These are phyloP conservation scores for Tilletia indica DNA, from an alignment of 1,284 basidiomycete species.

Conservation along the genomic window DNA sequence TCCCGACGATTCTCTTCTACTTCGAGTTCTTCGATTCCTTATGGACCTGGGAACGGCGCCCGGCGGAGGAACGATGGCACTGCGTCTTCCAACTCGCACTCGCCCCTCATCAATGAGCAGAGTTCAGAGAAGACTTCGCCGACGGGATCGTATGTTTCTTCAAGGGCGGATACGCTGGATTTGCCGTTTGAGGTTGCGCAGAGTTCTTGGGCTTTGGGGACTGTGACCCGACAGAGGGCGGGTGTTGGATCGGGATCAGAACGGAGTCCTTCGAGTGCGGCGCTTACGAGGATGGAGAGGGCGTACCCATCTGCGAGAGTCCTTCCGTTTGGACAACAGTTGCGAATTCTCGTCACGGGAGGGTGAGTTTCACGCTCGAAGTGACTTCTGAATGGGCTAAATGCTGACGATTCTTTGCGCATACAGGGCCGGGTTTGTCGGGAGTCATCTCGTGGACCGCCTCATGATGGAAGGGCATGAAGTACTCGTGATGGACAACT, in stretches of 20 bases:
- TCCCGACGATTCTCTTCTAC: background rate
- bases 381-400: too few relatives aligned
- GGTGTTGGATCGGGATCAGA: background rate
- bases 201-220: background rate
- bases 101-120: background rate
- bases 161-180: conserved; percentile 2
- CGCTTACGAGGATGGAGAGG: background rate
- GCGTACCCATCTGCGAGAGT: conserved; percentile 82
- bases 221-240: background rate
- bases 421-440: conserved; percentile 80
- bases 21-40: too few relatives aligned
- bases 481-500: conserved; percentile 95
- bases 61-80: background rate
- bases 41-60: too few relatives aligned
- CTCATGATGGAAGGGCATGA: conserved; percentile 97
- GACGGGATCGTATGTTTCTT: conserved; percentile 6
- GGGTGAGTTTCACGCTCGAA: conserved; percentile 58
- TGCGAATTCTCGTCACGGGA: conserved; percentile 88
- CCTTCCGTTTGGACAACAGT: conserved; percentile 72
- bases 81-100: conserved; percentile 8
- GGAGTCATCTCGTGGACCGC: conserved; percentile 87
- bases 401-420: background rate
- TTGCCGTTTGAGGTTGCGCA: conserved; percentile 10
- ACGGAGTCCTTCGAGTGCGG: background rate
- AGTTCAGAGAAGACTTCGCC: background rate